Base-by-base conservation (phyloP, 2,329 filamentous ascomycete species). In the Xylariaceae sp. region DNA sequence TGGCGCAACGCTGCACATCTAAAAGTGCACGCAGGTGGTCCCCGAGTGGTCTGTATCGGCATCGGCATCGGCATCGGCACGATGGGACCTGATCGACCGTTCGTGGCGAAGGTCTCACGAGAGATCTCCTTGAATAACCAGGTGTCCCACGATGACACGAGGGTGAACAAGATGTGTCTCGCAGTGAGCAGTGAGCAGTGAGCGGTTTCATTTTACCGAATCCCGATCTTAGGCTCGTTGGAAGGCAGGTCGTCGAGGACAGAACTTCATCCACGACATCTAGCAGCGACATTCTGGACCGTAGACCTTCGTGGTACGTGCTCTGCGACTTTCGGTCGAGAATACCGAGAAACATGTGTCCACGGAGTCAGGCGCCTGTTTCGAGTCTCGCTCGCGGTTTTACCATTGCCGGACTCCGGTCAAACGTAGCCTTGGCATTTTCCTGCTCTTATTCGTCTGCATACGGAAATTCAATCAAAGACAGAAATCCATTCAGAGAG, bases 1-100 rank as follows among this genome's bases (percentile, higher is more conserved):
- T 31, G 32, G 44, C 47, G 27, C 31, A 34, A 59, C 11, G 44
- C 7, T 47, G 41, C 40, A 51, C 50, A 11, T 49, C 47, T 53
- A 37, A 7, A 46, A 48, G 40, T 8, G 1, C 19, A 19, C 19
- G 19, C 19, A 19, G 19, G 19, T 19, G 19, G 19, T 29, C 5
- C 12, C 45, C 5, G 34, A 39, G 47, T 40, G 6, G 26, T n/a
- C n/a, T 40, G 30, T 29, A 27, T 50, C 31, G 31, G 11, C 19
- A 19, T 19, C 31, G 31, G 11, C 19, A 19, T 19, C 31, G 31
- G 11, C 4, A 29, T 31, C 12, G 29, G 35, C 35, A 5, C 12
- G 43, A 41, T 26, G 4, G 5, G 27, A 44, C 11, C 5, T 44
- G 34, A 42, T 53, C 32, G 19, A 31, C 41, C 5, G 29, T 4